Evolutionary conservation across 805 yeast species (phyloP), one percentile per base, ranked within the genome.

Genomic region (Nakazawaea anatomiae): DNA sequence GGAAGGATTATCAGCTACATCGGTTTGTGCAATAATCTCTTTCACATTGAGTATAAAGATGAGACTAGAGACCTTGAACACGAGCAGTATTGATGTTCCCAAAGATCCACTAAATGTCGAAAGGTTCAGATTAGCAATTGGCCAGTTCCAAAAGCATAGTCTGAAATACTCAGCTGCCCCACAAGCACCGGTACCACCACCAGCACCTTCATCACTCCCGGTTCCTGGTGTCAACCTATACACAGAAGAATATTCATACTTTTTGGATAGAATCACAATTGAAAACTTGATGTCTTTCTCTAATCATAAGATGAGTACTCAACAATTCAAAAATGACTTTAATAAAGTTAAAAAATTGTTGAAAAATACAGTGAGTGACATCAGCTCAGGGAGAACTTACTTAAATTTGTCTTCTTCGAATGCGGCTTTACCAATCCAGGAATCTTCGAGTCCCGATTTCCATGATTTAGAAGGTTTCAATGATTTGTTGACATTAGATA

Each of bases 51-150:
- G 89, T 50, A 77, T 88, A 44, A 74, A 82, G 46, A 75, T 77
- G 47, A 79, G 89, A 56, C 61, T 92, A 39, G 82, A 89, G 46
- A 5, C 44, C 30, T 69, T 84, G 9, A 75, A 73, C 10, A 69
- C 76, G 32, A 78, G 61, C 67, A 79, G 62, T 67, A 76, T 67
- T 59, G 87, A 74, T 58, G 85, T 74, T 53, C 94, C 82, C 14
- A 87, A 89, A 60, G 98, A 94, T 61, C 92, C 96, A 0, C 83
- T 87, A 60, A 92, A 87, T 54, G 82, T 81, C 47, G 85, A 83
- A 48, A 76, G 76, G 46, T 86, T 92, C 58, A 76, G 82, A 66
- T 64, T 75, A 2, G 79, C 89, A 6, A 76, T 94, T 29, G 80
- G 81, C 2, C 84, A 80, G 53, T 92, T 91, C 63, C 97, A 94